phyloP scores from a whole-genome alignment of 306 rosid genomes.

The Vigna radiata region DNA sequence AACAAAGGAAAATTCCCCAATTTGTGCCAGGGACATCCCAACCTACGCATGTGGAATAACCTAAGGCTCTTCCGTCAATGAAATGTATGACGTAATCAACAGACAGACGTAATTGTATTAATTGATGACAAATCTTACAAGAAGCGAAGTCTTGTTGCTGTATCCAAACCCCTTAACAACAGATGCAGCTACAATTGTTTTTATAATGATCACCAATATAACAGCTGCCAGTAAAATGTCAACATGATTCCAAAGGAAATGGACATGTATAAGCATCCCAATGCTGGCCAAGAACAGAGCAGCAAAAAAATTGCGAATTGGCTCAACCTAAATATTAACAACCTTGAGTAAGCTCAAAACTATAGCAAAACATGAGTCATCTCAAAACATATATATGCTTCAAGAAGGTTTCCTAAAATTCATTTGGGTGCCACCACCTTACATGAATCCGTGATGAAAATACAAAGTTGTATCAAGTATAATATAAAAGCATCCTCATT shows the following conservation, averaged over 20 bases:
- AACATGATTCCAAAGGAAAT: slow-evolving; percentile 97
- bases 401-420: slow-evolving; percentile 35
- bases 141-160: slow-evolving; percentile 84
- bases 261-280: slow-evolving; percentile 98
- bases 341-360: slow-evolving; percentile 48
- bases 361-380: slow-evolving; percentile 36
- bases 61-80: slow-evolving; percentile 62
- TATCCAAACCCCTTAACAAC: slow-evolving; percentile 98
- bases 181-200: slow-evolving; percentile 71
- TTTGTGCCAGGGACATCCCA: slow-evolving; percentile 96
- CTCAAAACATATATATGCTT: slow-evolving; percentile 28
- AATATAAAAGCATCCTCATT: slow-evolving; percentile 24
- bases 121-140: slow-evolving; percentile 68
- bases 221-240: slow-evolving; percentile 96
- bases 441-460: slow-evolving; percentile 29
- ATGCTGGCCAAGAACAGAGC: slow-evolving; percentile 98
- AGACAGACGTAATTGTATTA: slow-evolving; percentile 36
- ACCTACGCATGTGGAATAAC: slow-evolving; percentile 81
- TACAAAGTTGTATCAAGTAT: slow-evolving; percentile 19
- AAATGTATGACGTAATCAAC: slow-evolving; percentile 50
- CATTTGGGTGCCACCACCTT: slow-evolving; percentile 19
- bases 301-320: slow-evolving; percentile 93
- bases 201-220: slow-evolving; percentile 85
- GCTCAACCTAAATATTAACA: slow-evolving; percentile 77
- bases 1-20: slow-evolving; percentile 97